phyloP scores from a whole-genome alignment of 176 grass and related monocot genomes.

The Hordeum vulgare region MorexV3_pseudomolecules_assembly NC_058521.1:574394672-574395171 shows the following conservation, averaged over 20 bases:
- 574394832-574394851: background rate
- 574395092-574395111: background rate
- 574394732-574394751: conserved; percentile 95
- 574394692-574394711: conserved; percentile 44
- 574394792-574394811: conserved; percentile 67
- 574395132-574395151: background rate
- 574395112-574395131: background rate
- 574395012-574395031: background rate
- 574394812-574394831: conserved; percentile 33
- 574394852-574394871: background rate
- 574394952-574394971: background rate
- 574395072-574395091: background rate
- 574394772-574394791: conserved; percentile 99
- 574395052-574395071: background rate
- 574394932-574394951: background rate
- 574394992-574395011: background rate
- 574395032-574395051: background rate
- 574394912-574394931: background rate
- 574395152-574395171: background rate
- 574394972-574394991: background rate
- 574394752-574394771: conserved; percentile 95
- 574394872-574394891: background rate
- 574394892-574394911: background rate
- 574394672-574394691: conserved; percentile 10
- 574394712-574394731: conserved; percentile 80